Conservation (phyloP, 805 yeast species). For the Zygosaccharomyces siamensis region DNA sequence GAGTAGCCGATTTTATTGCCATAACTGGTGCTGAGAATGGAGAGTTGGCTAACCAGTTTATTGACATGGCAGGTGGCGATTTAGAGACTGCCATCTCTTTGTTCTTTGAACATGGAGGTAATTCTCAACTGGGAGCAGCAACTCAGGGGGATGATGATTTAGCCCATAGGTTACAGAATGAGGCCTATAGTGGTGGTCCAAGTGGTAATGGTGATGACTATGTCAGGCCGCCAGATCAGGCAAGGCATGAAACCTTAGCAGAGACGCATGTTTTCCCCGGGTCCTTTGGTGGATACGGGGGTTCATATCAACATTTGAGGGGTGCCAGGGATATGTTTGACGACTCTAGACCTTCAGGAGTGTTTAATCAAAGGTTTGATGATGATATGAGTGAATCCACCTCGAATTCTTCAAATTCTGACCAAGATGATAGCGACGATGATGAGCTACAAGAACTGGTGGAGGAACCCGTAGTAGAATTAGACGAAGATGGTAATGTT, state of each 20-base stretch:
- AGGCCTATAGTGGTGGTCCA: conserved; percentile 43
- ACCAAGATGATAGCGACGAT: conserved; percentile 40
- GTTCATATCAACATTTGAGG: conserved; percentile 28
- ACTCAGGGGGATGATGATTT: conserved; percentile 45
- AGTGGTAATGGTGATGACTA: conserved; percentile 31
- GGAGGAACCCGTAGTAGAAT: conserved; percentile 32
- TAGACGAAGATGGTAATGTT: conserved; percentile 37
- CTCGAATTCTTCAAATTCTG: conserved; percentile 33
- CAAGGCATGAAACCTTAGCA: conserved; percentile 62
- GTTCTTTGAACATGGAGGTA: conserved; percentile 63
- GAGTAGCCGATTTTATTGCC: conserved; percentile 70
- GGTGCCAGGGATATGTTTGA: conserved; percentile 34
- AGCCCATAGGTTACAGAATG: conserved; percentile 60
- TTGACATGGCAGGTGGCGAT: conserved; percentile 73
- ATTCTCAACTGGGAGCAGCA: conserved; percentile 14
- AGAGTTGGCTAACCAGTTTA: conserved; percentile 63
- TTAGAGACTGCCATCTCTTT: conserved; percentile 81
- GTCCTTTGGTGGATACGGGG: conserved; percentile 38
- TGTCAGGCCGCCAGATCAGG: conserved; percentile 75
- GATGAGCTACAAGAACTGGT: conserved; percentile 34
- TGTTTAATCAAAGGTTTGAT: conserved; percentile 36
- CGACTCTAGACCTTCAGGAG: conserved; percentile 31
- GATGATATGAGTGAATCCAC: conserved; percentile 16
- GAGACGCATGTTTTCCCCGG: conserved; percentile 36
- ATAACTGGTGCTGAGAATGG: conserved; percentile 73